These are phyloP conservation scores for Ambrosia hybrid DNA, from an alignment of 140 eudicot species.

Conservation along the genomic window DNA sequence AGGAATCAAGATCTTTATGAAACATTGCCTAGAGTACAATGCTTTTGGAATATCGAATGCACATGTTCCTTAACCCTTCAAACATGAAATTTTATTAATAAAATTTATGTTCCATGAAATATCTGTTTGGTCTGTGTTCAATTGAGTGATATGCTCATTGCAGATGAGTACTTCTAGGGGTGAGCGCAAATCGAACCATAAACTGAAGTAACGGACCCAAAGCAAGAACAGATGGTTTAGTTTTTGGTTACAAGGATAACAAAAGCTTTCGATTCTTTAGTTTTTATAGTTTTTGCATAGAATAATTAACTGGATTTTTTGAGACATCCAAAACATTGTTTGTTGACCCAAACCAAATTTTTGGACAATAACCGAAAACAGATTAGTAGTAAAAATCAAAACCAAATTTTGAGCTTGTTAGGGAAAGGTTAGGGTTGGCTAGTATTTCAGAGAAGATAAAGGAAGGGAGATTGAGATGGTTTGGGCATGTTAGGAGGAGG, in stretches of 20 bases:
- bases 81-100: background rate
- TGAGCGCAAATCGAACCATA: background rate
- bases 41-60: too few species aligned
- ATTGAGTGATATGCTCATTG: constrained; percentile 8
- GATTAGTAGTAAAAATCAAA: too few species aligned
- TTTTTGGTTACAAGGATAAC: background rate
- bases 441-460: too few species aligned
- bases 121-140: constrained; percentile 3
- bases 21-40: too few species aligned
- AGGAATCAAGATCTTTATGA: too few species aligned
- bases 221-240: background rate
- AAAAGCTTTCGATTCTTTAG: background rate
- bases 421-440: too few species aligned
- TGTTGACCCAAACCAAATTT: background rate
- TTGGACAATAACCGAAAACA: too few species aligned
- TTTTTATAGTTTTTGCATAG: background rate
- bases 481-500: too few species aligned
- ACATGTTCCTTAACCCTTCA: background rate
- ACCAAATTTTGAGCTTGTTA: too few species aligned
- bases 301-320: background rate
- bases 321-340: background rate
- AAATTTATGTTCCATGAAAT: background rate
- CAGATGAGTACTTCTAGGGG: background rate
- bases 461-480: too few species aligned
- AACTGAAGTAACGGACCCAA: background rate